These are phyloP conservation scores for Stagonosporopsis rhizophila DNA, from an alignment of 2,329 filamentous ascomycete species.

Conservation along the genomic window DNA sequence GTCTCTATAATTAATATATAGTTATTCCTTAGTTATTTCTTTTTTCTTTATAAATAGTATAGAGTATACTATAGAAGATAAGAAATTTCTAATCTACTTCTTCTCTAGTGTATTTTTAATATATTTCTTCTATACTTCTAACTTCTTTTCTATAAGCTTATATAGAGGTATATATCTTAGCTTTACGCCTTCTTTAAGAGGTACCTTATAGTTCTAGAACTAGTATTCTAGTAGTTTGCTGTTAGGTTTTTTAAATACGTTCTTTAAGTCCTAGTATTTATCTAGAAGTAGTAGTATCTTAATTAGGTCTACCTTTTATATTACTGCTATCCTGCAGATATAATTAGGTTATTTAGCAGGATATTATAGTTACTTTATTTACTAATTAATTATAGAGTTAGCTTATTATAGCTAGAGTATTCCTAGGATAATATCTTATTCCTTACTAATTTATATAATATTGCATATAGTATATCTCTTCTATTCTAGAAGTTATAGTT, in stretches of 20 bases:
- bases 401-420: neutral
- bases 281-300: neutral
- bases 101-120: conserved; percentile 1
- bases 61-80: neutral
- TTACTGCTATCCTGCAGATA: neutral
- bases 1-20: neutral
- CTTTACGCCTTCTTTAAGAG: neutral
- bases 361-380: neutral
- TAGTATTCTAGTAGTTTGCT: neutral
- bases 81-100: neutral
- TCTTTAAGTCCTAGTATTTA: neutral
- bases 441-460: neutral
- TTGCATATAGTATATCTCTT: neutral
- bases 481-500: neutral
- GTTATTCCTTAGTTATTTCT: neutral
- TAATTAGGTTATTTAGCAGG: neutral
- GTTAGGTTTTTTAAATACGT: neutral
- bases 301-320: neutral
- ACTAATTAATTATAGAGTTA: neutral
- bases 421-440: neutral
- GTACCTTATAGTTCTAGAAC: neutral
- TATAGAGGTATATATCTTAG: neutral
- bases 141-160: neutral
- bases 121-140: neutral
- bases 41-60: neutral